A percentile compares a stretch with the other conserved stretches of the same genome.
Conservation (phyloP, 202 grass and related monocot species). For the Cymbopogon flexuosus region DNA sequence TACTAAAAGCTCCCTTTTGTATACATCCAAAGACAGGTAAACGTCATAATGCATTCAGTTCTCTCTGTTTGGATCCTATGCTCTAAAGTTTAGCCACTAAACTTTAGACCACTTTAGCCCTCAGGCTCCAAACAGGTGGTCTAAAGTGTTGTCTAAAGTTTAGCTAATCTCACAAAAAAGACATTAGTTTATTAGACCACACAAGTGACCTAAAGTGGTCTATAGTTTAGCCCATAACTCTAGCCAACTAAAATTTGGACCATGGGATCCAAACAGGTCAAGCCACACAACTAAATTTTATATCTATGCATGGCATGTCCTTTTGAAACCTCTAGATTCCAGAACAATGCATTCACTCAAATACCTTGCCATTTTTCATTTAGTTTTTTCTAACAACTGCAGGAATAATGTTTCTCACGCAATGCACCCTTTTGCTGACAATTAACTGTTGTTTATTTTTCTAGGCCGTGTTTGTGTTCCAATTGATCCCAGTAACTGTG, state of each 20-base stretch:
- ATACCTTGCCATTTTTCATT: neutral
- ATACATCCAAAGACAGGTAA: conserved; percentile 89
- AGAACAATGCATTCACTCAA: neutral
- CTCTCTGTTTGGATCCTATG: too few species aligned
- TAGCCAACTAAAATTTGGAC: too few species aligned
- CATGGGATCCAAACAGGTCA: too few species aligned
- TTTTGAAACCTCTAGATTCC: conserved; percentile 2
- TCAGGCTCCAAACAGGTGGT: too few species aligned
- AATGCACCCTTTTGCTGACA: conserved; percentile 4
- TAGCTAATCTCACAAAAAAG: too few species aligned
- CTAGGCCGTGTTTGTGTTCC: conserved; percentile 81
- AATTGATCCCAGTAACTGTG: conserved; percentile 73
- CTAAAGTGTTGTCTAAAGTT: too few species aligned
- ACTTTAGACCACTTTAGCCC: too few species aligned
- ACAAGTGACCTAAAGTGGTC: too few species aligned
- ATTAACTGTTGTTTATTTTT: neutral
- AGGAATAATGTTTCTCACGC: neutral
- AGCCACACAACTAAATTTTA: too few species aligned
- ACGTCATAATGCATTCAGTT: neutral
- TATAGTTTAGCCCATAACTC: neutral
- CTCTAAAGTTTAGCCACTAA: too few species aligned
- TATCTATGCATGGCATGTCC: neutral
- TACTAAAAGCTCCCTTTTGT: conserved; percentile 83
- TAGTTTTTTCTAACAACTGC: neutral
- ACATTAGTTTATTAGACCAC: too few species aligned